Percentiles rank a stretch among this genome's conserved stretches.
These are phyloP conservation scores for Alternaria gansuensis DNA, from an alignment of 2,329 filamentous ascomycete genomes.

Conservation along the genomic window DNA sequence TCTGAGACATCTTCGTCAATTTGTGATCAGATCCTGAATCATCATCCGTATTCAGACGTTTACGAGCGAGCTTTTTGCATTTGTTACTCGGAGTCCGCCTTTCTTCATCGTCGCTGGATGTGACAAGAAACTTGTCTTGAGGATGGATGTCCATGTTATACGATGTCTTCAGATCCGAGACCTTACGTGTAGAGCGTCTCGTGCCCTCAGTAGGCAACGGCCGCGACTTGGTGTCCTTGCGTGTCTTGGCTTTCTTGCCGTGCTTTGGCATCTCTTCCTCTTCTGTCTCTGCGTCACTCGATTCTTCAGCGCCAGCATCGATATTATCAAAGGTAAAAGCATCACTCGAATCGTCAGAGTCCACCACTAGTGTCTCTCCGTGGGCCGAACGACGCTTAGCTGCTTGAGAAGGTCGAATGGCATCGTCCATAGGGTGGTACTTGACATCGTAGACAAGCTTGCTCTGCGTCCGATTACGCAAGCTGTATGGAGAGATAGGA, in stretches of 20 bases:
- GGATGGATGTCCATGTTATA: constrained; percentile 45
- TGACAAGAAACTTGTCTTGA: constrained; percentile 36
- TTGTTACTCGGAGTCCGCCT: constrained; percentile 5
- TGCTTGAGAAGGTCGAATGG: constrained; percentile 39
- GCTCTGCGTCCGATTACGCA: constrained; percentile 25
- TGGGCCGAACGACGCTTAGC: constrained; percentile 40
- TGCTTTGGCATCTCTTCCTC: constrained; percentile 7
- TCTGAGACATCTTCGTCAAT: neutral
- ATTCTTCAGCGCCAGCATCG: constrained; percentile 3
- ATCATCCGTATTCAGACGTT: neutral
- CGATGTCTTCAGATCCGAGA: constrained; percentile 23
- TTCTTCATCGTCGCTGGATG: constrained; percentile 19
- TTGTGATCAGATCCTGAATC: neutral
- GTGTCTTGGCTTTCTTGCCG: constrained; percentile 22
- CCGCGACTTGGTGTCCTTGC: constrained; percentile 7
- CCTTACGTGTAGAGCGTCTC: constrained; percentile 40
- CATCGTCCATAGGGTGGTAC: constrained; percentile 50
- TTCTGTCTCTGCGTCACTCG: constrained; percentile 18
- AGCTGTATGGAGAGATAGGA: constrained; percentile 21
- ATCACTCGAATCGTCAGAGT: constrained; percentile 11
- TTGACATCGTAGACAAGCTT: constrained; percentile 44
- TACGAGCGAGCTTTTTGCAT: neutral
- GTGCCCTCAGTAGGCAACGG: constrained; percentile 14
- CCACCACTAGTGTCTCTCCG: constrained; percentile 16
- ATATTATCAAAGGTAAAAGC: constrained; percentile 8